Percentiles rank a stretch among this genome's conserved stretches.
These are phyloP conservation scores for Haplosporangium sp. DNA, from an alignment of 371 early-diverging fungal species.

Conservation along the genomic window DNA sequence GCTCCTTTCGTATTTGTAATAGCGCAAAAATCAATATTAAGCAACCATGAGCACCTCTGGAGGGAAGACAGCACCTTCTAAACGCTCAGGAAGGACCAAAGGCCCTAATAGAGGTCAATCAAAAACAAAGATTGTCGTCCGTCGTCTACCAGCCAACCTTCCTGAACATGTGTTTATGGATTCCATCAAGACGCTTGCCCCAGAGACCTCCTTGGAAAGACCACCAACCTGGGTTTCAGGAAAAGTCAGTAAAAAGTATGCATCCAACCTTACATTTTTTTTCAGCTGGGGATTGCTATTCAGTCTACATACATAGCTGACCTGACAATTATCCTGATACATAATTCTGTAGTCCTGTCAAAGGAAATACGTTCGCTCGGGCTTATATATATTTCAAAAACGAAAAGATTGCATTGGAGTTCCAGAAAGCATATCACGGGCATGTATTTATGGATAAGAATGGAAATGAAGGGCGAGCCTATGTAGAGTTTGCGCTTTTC, in stretches of 20 bases:
- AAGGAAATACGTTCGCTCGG: constrained; percentile 77
- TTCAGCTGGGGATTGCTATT: background rate
- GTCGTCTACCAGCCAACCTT: constrained; percentile 83
- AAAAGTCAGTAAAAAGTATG: constrained; percentile 79
- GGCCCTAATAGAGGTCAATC: constrained; percentile 41
- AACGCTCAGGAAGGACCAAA: constrained; percentile 30
- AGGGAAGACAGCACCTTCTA: constrained; percentile 27
- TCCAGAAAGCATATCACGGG: constrained; percentile 82
- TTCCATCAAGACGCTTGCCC: constrained; percentile 69
- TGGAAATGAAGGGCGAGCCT: constrained; percentile 77
- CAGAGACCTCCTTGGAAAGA: constrained; percentile 66
- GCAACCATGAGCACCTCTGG: constrained; percentile 25
- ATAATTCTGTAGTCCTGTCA: constrained; percentile 67
- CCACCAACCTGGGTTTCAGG: constrained; percentile 72
- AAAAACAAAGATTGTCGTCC: constrained; percentile 79
- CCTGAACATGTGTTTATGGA: constrained; percentile 78
- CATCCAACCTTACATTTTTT: too few relatives aligned
- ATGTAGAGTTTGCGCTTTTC: constrained; percentile 87
- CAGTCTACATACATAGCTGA: background rate
- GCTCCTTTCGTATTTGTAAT: background rate
- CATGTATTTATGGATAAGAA: constrained; percentile 80
- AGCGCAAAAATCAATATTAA: background rate
- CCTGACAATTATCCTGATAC: background rate
- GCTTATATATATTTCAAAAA: constrained; percentile 84
- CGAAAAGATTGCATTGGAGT: constrained; percentile 74